These are phyloP conservation scores for Alternaria arborescens DNA, from an alignment of 2,329 filamentous ascomycete species.

Conservation along the genomic window DNA sequence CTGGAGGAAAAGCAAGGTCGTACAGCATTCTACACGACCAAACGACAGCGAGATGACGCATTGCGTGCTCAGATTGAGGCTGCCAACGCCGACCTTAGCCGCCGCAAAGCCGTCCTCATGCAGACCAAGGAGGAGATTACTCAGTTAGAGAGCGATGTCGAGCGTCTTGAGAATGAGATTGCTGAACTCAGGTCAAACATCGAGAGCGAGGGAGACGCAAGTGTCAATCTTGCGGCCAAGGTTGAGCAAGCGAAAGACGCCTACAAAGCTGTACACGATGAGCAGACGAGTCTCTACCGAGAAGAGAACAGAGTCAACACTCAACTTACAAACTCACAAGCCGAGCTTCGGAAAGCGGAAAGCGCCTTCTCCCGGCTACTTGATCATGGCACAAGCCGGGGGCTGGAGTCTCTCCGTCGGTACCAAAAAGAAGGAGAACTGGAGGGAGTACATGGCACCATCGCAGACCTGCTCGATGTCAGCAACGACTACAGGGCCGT, in stretches of 20 bases:
- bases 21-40: constrained; percentile 85
- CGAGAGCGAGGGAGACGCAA: constrained; percentile 79
- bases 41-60: constrained; percentile 86
- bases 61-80: constrained; percentile 82
- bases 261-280: constrained; percentile 81
- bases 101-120: constrained; percentile 83
- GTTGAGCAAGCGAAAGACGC: constrained; percentile 80
- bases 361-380: constrained; percentile 81
- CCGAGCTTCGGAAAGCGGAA: constrained; percentile 81
- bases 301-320: constrained; percentile 88
- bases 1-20: constrained; percentile 93
- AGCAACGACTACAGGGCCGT: constrained; percentile 85
- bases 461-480: constrained; percentile 92
- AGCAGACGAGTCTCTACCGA: constrained; percentile 85
- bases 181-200: constrained; percentile 74
- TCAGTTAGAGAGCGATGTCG: constrained; percentile 75
- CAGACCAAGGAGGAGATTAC: constrained; percentile 85
- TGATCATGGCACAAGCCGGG: constrained; percentile 86
- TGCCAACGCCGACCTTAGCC: constrained; percentile 76
- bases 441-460: constrained; percentile 86
- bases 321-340: constrained; percentile 75
- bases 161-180: constrained; percentile 76
- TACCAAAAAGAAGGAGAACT: constrained; percentile 82
- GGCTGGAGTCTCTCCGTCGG: constrained; percentile 84
- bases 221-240: constrained; percentile 75